Evolutionary conservation across 2,329 filamentous ascomycete species (phyloP).

Genomic region (Aspergillus fumigatiaffinis): DNA sequence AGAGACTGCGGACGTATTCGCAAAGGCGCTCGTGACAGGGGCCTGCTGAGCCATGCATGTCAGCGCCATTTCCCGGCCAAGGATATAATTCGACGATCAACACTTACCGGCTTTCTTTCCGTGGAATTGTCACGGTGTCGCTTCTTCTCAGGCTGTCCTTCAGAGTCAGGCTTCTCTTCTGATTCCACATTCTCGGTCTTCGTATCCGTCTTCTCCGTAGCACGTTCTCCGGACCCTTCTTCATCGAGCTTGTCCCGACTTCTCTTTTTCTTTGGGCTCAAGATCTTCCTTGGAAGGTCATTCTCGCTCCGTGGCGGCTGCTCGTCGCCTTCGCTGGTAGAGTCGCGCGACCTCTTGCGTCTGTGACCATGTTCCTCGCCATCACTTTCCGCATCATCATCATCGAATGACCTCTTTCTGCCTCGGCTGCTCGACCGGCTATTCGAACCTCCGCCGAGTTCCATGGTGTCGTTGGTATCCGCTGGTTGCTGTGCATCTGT

Average conservation of each 20-base stretch:
- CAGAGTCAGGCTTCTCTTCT: conserved; percentile 13
- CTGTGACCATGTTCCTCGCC: conserved; percentile 29
- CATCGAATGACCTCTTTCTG: conserved; percentile 36
- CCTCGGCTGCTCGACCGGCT: conserved; percentile 19
- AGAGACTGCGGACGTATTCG: conserved; percentile 41
- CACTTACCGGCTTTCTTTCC: conserved; percentile 30
- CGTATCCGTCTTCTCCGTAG: conserved; percentile 13
- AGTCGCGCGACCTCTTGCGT: conserved; percentile 43
- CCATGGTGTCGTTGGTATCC: conserved; percentile 6
- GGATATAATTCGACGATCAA: neutral
- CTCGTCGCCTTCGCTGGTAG: conserved; percentile 28
- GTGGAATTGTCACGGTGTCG: conserved; percentile 41
- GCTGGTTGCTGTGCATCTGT: conserved; percentile 6
- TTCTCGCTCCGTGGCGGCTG: conserved; percentile 11
- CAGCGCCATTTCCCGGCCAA: neutral
- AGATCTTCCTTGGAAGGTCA: conserved; percentile 19
- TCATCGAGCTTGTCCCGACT: conserved; percentile 42
- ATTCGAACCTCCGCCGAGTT: conserved; percentile 6
- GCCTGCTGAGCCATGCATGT: conserved; percentile 16
- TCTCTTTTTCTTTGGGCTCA: conserved; percentile 42
- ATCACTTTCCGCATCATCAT: conserved; percentile 24
- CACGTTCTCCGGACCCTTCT: conserved; percentile 23
- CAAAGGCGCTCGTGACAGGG: conserved; percentile 37
- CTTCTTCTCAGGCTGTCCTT: conserved; percentile 42
- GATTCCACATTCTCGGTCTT: conserved; percentile 13